A percentile compares a stretch with the other conserved stretches of the same genome.
phyloP scores from a whole-genome alignment of 2,329 filamentous ascomycete genomes.

The Cryphonectria naterciae region DNA sequence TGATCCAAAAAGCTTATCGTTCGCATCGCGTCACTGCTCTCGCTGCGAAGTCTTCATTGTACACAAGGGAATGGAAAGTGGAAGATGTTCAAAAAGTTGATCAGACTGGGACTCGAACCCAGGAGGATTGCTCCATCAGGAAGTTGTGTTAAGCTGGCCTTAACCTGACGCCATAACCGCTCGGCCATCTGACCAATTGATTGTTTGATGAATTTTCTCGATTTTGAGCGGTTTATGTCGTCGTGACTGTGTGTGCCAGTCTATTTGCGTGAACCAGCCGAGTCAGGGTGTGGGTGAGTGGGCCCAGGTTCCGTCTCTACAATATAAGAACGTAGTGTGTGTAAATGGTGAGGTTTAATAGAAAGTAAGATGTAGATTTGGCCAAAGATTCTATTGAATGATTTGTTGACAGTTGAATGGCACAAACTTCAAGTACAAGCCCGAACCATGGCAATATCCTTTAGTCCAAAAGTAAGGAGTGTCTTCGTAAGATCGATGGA shows the following conservation, averaged over 20 bases:
- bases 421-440: neutral
- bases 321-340: neutral
- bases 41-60: no score
- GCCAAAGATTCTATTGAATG: neutral
- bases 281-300: neutral
- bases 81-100: no score
- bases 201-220: neutral
- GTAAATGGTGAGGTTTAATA: no score
- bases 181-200: conserved; percentile 12
- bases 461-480: no score
- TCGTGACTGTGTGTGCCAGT: neutral
- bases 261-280: neutral
- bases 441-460: no score
- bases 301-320: neutral
- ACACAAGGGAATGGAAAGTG: no score
- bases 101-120: conserved; percentile 5
- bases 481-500: no score
- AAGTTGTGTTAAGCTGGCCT: conserved; percentile 7
- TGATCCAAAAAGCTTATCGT: no score
- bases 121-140: conserved; percentile 8
- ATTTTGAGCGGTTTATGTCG: neutral
- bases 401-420: neutral
- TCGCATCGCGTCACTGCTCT: no score
- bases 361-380: neutral
- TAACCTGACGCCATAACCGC: conserved; percentile 15